Percentiles rank a stretch among this genome's conserved stretches.
These are phyloP conservation scores for Prunus yedoensis DNA, from an alignment of 331 rosid genomes.

Conservation along the genomic window DNA sequence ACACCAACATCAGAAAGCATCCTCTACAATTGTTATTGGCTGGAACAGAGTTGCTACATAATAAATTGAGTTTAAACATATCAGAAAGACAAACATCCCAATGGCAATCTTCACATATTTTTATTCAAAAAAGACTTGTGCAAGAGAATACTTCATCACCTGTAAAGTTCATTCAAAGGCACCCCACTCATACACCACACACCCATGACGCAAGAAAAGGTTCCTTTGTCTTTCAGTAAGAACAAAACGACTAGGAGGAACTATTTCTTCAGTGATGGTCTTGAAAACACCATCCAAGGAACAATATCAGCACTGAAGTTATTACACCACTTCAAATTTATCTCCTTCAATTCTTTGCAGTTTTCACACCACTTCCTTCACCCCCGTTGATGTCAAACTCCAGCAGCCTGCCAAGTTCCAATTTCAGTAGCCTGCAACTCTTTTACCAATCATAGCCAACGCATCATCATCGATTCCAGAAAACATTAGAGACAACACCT, in stretches of 20 bases:
- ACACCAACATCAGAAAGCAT: background rate
- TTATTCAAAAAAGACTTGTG: background rate
- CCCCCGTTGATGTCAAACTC: conserved; percentile 52
- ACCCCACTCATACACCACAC: conserved; percentile 32
- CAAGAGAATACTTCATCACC: background rate
- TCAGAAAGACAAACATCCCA: background rate
- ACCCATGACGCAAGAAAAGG: conserved; percentile 58
- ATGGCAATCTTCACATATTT: background rate
- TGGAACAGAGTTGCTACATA: background rate
- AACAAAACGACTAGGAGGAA: conserved; percentile 32
- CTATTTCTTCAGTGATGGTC: conserved; percentile 58
- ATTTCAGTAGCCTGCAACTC: conserved; percentile 34
- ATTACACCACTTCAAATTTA: conserved; percentile 48
- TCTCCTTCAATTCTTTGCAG: conserved; percentile 58
- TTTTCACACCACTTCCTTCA: conserved; percentile 49
- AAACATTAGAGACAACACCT: conserved; percentile 32
- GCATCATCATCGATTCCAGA: conserved; percentile 38
- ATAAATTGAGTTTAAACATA: background rate
- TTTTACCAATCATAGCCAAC: conserved; percentile 44
- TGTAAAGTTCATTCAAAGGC: background rate
- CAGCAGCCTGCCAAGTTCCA: conserved; percentile 45
- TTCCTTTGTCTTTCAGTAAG: conserved; percentile 31
- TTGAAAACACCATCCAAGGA: conserved; percentile 62
- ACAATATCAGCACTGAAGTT: conserved; percentile 36
- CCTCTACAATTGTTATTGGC: background rate